Conservation (phyloP, 2,329 filamentous ascomycete species). For the Phaeosphaeria sp. region DNA sequence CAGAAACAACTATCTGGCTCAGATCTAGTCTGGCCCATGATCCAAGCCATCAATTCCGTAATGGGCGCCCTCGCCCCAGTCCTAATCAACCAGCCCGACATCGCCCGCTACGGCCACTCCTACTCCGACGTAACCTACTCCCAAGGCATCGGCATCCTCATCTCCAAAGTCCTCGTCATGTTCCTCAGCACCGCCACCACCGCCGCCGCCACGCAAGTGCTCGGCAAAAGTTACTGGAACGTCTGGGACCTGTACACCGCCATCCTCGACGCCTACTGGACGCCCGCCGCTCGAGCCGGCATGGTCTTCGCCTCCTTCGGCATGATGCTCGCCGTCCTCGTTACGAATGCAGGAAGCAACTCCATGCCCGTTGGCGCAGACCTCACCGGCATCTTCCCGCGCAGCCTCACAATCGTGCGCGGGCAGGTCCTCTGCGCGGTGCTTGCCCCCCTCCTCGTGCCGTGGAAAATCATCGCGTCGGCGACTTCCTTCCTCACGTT, state of each 20-base stretch:
- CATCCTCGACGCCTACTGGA: constrained; percentile 27
- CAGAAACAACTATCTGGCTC: constrained; percentile 23
- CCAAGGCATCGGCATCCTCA: constrained; percentile 23
- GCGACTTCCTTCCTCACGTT: constrained; percentile 35
- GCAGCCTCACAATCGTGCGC: constrained; percentile 34
- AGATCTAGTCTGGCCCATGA: constrained; percentile 25
- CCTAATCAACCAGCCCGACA: constrained; percentile 27
- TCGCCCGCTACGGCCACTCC: constrained; percentile 28
- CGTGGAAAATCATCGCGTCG: constrained; percentile 38
- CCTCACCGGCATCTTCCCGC: constrained; percentile 29
- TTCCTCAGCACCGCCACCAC: constrained; percentile 29
- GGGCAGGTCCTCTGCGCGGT: constrained; percentile 27
- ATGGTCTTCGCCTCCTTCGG: constrained; percentile 33
- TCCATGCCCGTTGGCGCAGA: constrained; percentile 34
- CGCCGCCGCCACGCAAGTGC: constrained; percentile 25
- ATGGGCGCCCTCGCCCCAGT: constrained; percentile 28
- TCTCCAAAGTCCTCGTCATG: constrained; percentile 29
- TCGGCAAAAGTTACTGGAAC: constrained; percentile 31
- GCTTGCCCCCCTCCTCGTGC: constrained; percentile 21
- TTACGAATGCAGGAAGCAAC: constrained; percentile 38
- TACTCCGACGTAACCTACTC: constrained; percentile 26
- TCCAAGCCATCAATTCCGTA: constrained; percentile 29
- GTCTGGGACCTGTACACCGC: constrained; percentile 27
- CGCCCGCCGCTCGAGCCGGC: constrained; percentile 28
- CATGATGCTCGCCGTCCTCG: constrained; percentile 34